Percentiles rank a stretch among this genome's conserved stretches.
Conservation (phyloP, 2,329 filamentous ascomycete genomes). For the Onygenales sp. region DNA sequence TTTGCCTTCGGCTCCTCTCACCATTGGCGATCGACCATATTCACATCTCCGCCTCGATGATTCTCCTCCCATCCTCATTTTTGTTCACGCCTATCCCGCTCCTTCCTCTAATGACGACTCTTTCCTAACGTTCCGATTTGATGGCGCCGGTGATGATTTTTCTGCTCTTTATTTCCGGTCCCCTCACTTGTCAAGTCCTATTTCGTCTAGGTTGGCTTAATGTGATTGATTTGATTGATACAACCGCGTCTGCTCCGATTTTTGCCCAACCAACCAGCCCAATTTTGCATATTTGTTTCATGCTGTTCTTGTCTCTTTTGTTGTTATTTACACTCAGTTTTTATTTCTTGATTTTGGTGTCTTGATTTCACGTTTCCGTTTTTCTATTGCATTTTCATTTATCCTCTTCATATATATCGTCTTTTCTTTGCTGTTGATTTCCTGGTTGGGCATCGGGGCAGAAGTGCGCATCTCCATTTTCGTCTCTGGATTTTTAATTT, state of each 20-base stretch:
- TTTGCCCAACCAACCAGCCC: constrained; percentile 18
- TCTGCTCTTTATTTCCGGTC: constrained; percentile 3
- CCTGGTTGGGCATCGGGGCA: constrained; percentile 26
- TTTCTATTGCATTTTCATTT: constrained; percentile 13
- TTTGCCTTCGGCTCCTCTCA: background rate
- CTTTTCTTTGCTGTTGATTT: constrained; percentile 8
- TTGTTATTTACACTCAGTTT: constrained; percentile 9
- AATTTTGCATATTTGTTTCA: constrained; percentile 8
- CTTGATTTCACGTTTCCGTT: constrained; percentile 10
- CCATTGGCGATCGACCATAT: background rate
- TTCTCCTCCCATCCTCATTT: background rate
- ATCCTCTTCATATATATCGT: constrained; percentile 2
- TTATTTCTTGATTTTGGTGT: constrained; percentile 9
- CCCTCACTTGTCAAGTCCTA: constrained; percentile 3
- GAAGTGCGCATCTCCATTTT: constrained; percentile 35
- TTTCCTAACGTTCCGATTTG: too few species aligned
- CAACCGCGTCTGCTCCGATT: constrained; percentile 36
- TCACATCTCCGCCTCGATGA: background rate
- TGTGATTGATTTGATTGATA: constrained; percentile 32
- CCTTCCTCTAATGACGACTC: background rate
- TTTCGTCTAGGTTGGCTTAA: constrained; percentile 2
- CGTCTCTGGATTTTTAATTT: constrained; percentile 11
- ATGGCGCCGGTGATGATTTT: background rate
- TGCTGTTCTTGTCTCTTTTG: constrained; percentile 9
- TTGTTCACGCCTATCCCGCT: background rate